Evolutionary conservation across 768 basidiomycete genomes (phyloP), one percentile per base, ranked within the genome.

Genomic region (Hortiboletus flavorubellus): DNA sequence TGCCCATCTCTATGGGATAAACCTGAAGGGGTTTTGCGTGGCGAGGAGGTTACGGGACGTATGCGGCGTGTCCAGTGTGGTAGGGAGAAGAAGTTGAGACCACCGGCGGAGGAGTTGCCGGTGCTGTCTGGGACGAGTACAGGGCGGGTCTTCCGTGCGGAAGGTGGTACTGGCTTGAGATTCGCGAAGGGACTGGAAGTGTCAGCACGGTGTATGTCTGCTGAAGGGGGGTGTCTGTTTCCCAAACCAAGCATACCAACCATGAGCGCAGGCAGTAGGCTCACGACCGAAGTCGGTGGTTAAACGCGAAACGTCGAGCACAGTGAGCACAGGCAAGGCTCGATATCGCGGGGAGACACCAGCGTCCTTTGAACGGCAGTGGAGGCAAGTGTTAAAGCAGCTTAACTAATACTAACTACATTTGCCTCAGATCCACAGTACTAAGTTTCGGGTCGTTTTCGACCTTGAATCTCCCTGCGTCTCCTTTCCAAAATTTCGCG

Each of bases 21-120:
- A 21, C 59, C 68, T 46, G 69, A 64, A 46, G 61, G 54, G 51
- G 61, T 70, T 53, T 66, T 70, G 56, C 62, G 73, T 9, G 71
- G 59, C 35, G 71, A 59, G 31, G 61, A 64, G 23, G 74, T 64
- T 21, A 66, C 59, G 45, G 72, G 66, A 33, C 71, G 64, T 30
- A 70, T 72, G 56, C 80, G 84, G 61, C 80, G 85, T 63, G 76
- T 80, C 86, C 85, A 87, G 56, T 78, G 75, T 15, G 86, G 83
- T 26, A 85, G 69, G 23, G 86, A 84, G 69, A 89, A 83, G 71
- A 88, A 83, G 69, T 83, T 83, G 35, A 57, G 53, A 15, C 46
- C 51, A 45, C 59, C 51, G 10, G 55, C 78, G 12, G 80, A 74
- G 12, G 78, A 77, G 48, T 75, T 73, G 12, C 37, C 38, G 41